These are phyloP conservation scores for Colletotrichum chrysophilum DNA, from an alignment of 2,329 filamentous ascomycete species.

Conservation along the genomic window DNA sequence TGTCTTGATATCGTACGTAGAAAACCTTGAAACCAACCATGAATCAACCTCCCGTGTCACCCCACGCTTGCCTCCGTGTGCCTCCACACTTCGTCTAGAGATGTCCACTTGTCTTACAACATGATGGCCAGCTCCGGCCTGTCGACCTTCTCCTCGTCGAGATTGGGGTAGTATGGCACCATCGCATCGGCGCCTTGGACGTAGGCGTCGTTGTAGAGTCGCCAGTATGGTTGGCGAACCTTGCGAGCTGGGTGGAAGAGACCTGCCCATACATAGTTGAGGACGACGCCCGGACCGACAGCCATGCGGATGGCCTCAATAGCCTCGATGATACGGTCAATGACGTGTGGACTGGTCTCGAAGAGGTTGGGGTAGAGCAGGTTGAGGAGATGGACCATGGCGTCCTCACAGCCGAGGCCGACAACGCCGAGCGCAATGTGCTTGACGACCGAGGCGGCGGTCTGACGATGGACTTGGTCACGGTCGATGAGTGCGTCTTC, in stretches of 20 bases:
- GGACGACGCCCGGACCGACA: conserved; percentile 86
- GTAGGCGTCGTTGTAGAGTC: conserved; percentile 96
- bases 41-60: not conserved
- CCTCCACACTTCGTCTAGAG: not conserved
- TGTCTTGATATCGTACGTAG: conserved; percentile 1
- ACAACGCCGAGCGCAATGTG: conserved; percentile 98
- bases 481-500: conserved; percentile 98
- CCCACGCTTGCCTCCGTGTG: not conserved
- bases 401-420: conserved; percentile 95
- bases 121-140: conserved; percentile 84
- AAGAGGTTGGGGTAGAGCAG: conserved; percentile 96
- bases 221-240: conserved; percentile 93
- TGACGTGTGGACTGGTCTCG: conserved; percentile 97
- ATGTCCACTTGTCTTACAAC: conserved; percentile 56
- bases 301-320: conserved; percentile 96
- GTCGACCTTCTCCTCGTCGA: conserved; percentile 81
- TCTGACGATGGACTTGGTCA: conserved; percentile 97
- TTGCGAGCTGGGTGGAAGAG: conserved; percentile 97
- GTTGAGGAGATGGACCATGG: conserved; percentile 97
- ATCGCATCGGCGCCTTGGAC: conserved; percentile 92
- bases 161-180: conserved; percentile 92
- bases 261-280: conserved; percentile 99
- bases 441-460: conserved; percentile 95
- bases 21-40: not conserved
- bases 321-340: conserved; percentile 96